Base-by-base conservation (phyloP, 148 eudicot species). In the Rhododendron simsii region DNA sequence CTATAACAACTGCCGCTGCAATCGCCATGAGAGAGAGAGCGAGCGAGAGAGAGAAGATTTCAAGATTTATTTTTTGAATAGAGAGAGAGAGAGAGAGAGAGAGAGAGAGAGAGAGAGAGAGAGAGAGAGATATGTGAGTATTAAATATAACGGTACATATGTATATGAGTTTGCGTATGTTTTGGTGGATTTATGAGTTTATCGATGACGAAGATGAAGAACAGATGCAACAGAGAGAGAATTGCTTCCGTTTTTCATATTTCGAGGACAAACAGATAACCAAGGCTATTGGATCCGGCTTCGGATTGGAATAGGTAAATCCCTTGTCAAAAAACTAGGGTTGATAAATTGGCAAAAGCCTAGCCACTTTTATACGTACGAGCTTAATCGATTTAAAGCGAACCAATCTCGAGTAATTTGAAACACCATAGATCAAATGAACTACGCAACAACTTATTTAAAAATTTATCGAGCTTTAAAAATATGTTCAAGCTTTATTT, bases 1-100 rank as follows among this genome's bases (percentile, higher is more conserved):
- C 92, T 81, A 96, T 89, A 71, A 95, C 98, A 81, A 86, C 85
- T 41, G 93, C 95, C 51, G 98, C 96, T 88, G 94, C 89, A 81
- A 94, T 92, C 92, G 93, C 95, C 96, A 94, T 95, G 69, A 55
- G 61, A 55, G 61, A 55, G 61, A 0, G 50, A 9, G 50, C 0
- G 50, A 47, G 50, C 9, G 51, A 74, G 74, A 71, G 59, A 65
- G 77, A 81, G 50, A 55, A 23, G 57, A 7, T 81, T 57, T 21
- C 30, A 20, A n/a, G 87, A 41, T 21, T 21, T n/a, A 81, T 16
- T 51, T 9, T 48, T 51, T 13, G 59, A 5, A 67, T 73, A 81
- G n/a, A n/a, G n/a, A n/a, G n/a, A n/a, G n/a, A n/a, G n/a, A n/a
- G n/a, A n/a, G n/a, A n/a, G n/a, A n/a, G n/a, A n/a, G n/a, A n/a